Conservation (phyloP, 2,329 filamentous ascomycete genomes). For the Xylogone sp. region DNA sequence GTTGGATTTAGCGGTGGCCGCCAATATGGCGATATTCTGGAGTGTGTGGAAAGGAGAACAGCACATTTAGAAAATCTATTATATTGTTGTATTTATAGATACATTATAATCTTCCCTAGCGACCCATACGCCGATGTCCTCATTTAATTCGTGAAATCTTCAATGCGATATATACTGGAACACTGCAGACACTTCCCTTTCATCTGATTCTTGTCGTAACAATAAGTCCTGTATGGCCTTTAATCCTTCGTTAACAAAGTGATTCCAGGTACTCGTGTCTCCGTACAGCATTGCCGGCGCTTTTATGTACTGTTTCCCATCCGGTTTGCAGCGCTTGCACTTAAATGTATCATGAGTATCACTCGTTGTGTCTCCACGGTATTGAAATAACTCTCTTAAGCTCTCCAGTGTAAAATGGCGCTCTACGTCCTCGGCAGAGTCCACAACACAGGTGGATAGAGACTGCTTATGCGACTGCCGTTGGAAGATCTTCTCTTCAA, state of each 20-base stretch:
- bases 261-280: slow-evolving; percentile 99
- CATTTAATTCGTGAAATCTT: neutral
- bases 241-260: slow-evolving; percentile 81
- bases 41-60: slow-evolving; percentile 62
- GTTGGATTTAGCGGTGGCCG: slow-evolving; percentile 86
- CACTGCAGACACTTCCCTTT: slow-evolving; percentile 83
- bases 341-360: slow-evolving; percentile 99
- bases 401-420: slow-evolving; percentile 92
- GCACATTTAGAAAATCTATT: neutral
- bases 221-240: slow-evolving; percentile 85
- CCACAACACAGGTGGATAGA: slow-evolving; percentile 91
- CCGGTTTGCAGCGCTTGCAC: slow-evolving; percentile 88
- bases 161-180: slow-evolving; percentile 98
- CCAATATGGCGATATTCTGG: slow-evolving; percentile 94
- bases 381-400: slow-evolving; percentile 90
- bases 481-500: slow-evolving; percentile 99
- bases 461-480: slow-evolving; percentile 98
- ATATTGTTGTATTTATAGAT: neutral
- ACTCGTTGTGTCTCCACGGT: slow-evolving; percentile 76
- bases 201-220: slow-evolving; percentile 76
- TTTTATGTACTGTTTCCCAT: slow-evolving; percentile 84
- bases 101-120: neutral
- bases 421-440: slow-evolving; percentile 94
- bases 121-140: neutral
- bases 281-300: slow-evolving; percentile 94